Evolutionary conservation across 805 yeast species (phyloP).

Genomic region (Pichia scutulata): DNA sequence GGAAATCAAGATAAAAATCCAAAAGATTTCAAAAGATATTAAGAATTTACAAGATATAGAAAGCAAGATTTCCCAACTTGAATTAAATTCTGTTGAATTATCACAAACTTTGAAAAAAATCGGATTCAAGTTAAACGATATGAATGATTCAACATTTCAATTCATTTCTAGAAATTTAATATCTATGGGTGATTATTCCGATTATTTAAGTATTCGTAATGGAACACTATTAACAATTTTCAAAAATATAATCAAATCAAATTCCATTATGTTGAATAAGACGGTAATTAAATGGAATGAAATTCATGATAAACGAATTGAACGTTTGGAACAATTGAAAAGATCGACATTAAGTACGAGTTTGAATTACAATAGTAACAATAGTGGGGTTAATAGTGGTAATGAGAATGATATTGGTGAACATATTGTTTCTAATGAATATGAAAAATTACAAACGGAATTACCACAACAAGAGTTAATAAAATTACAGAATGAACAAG

Average conservation of each 20-base stretch:
- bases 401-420: neutral
- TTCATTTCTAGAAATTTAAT: conserved; percentile 21
- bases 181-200: conserved; percentile 32
- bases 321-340: conserved; percentile 33
- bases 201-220: conserved; percentile 29
- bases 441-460: conserved; percentile 26
- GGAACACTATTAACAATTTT: conserved; percentile 37
- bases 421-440: conserved; percentile 26
- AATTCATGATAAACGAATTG: conserved; percentile 43
- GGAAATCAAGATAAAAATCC: conserved; percentile 21
- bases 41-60: conserved; percentile 19
- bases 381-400: too few species aligned
- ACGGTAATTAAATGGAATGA: conserved; percentile 39
- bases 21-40: conserved; percentile 16
- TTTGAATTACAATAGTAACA: neutral
- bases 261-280: conserved; percentile 36
- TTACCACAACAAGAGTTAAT: conserved; percentile 47
- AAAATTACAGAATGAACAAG: conserved; percentile 51
- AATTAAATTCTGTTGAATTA: conserved; percentile 1
- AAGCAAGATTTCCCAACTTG: neutral
- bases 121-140: conserved; percentile 6
- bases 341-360: conserved; percentile 23
- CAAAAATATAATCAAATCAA: conserved; percentile 40
- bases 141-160: conserved; percentile 34
- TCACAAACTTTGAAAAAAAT: neutral